Evolutionary conservation across 768 basidiomycete species (phyloP).

Genomic region (Suillus cothurnatus): DNA sequence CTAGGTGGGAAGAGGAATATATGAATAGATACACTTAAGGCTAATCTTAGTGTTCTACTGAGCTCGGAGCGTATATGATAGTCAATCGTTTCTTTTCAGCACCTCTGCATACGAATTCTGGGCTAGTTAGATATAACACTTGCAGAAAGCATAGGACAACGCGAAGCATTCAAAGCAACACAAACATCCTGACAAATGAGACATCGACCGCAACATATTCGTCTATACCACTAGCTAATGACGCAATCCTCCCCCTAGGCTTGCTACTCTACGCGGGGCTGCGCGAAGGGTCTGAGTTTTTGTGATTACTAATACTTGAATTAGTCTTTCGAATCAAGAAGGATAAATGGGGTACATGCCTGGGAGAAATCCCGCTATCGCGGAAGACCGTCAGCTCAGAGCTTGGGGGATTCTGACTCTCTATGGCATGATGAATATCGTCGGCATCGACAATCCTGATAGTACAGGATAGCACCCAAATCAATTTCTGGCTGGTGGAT

Average conservation of each 20-base stretch:
- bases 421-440: not conserved
- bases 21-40: not conserved
- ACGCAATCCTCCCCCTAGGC: not conserved
- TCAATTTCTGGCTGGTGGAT: not conserved
- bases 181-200: not conserved
- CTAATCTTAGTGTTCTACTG: not conserved
- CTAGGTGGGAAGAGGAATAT: not conserved
- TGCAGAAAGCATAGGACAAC: not conserved
- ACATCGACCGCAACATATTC: not conserved
- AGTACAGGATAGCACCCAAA: not conserved
- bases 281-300: not conserved
- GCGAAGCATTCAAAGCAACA: not conserved
- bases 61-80: not conserved
- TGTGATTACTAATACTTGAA: not conserved
- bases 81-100: not conserved
- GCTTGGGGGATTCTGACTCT: not conserved
- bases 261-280: not conserved
- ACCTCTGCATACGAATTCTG: not conserved
- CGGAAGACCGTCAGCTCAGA: not conserved
- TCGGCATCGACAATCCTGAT: not conserved
- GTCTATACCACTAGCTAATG: not conserved
- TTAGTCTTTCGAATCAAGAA: not conserved
- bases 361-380: not conserved
- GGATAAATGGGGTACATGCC: not conserved
- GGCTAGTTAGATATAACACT: not conserved